Base-by-base conservation (phyloP, 768 basidiomycete species). In the Pulveroboletus sp. region DNA sequence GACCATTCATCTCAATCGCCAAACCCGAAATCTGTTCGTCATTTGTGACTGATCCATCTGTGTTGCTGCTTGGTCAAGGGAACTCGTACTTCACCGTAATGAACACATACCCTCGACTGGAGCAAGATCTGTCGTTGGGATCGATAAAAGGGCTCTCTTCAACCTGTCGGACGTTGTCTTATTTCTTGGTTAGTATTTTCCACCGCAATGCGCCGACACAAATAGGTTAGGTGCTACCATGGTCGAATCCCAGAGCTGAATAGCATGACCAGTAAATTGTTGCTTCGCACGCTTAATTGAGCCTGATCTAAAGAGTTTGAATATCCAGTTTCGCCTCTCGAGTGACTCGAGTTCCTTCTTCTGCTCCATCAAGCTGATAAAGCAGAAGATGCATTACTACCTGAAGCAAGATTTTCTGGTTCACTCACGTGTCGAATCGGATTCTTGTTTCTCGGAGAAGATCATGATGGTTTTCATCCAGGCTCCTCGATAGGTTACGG, bases 121-220 rank as follows among this genome's bases (percentile, higher is more conserved):
- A 14, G 21, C 33, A 9, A 56, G 3, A 3, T 56, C 8, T 0
- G 15, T 24, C 4, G 37, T 11, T 15, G 21, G 14, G 1, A 35
- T 33, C 1, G 52, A 56, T 14, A 56, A 6, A 3, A 50, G 0
- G 0, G n/a, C 5, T 24, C 48, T 56, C 21, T 39, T 50, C 18
- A 50, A 37, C 8, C 8, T 32, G 3, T 50, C 45, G n/a, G 54
- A 56, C n/a, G n/a, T n/a, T n/a, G n/a, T n/a, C n/a, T n/a, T n/a
- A n/a, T n/a, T n/a, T n/a, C n/a, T n/a, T n/a, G n/a, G n/a, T n/a
- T n/a, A n/a, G n/a, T n/a, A n/a, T n/a, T n/a, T n/a, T n/a, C n/a
- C n/a, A n/a, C n/a, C n/a, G n/a, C n/a, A n/a, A n/a, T n/a, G n/a
- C n/a, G n/a, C n/a, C n/a, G n/a, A n/a, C n/a, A n/a, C n/a, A n/a